Evolutionary conservation across 306 rosid species (phyloP).

Genomic region (Inga oerstediana): DNA sequence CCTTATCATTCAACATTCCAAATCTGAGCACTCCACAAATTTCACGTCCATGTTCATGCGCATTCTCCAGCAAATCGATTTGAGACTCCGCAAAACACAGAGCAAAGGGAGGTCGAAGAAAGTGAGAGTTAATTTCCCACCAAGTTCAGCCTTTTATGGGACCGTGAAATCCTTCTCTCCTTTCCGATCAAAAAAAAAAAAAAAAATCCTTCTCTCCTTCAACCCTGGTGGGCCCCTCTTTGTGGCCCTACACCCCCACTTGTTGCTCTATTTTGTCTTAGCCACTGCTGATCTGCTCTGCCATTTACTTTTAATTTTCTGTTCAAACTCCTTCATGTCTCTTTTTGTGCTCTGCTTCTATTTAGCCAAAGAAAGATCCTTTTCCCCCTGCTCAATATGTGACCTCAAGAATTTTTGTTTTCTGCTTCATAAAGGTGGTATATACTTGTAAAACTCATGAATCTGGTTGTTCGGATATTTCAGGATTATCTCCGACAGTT

Average conservation of each 20-base stretch:
- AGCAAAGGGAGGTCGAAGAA: slow-evolving; percentile 15
- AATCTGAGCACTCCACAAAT: slow-evolving; percentile 32
- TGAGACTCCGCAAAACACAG: slow-evolving; percentile 27
- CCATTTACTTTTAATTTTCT: slow-evolving; percentile 40
- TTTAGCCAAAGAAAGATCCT: slow-evolving; percentile 46
- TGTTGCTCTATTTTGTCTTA: slow-evolving; percentile 60
- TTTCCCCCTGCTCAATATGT: slow-evolving; percentile 38
- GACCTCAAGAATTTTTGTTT: slow-evolving; percentile 22
- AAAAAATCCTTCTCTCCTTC: slow-evolving; percentile 47
- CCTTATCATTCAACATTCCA: slow-evolving; percentile 51
- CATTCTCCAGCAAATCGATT: slow-evolving; percentile 31
- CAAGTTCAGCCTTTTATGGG: slow-evolving; percentile 56
- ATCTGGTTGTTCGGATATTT: slow-evolving; percentile 32
- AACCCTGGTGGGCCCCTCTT: slow-evolving; percentile 74
- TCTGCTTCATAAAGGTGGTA: slow-evolving; percentile 47
- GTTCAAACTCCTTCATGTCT: slow-evolving; percentile 39
- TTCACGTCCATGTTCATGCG: slow-evolving; percentile 48
- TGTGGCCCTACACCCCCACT: slow-evolving; percentile 92
- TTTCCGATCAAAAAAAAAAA: too few species aligned
- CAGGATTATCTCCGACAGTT: slow-evolving; percentile 31
- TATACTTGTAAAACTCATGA: slow-evolving; percentile 33
- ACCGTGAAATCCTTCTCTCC: slow-evolving; percentile 52
- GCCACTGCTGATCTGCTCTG: slow-evolving; percentile 50
- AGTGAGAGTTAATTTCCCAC: slow-evolving; percentile 53
- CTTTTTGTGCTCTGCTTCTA: slow-evolving; percentile 38